Percentiles rank a stretch among this genome's conserved stretches.
Conservation (phyloP, 2,329 filamentous ascomycete genomes). For the Alternaria burnsii region DNA sequence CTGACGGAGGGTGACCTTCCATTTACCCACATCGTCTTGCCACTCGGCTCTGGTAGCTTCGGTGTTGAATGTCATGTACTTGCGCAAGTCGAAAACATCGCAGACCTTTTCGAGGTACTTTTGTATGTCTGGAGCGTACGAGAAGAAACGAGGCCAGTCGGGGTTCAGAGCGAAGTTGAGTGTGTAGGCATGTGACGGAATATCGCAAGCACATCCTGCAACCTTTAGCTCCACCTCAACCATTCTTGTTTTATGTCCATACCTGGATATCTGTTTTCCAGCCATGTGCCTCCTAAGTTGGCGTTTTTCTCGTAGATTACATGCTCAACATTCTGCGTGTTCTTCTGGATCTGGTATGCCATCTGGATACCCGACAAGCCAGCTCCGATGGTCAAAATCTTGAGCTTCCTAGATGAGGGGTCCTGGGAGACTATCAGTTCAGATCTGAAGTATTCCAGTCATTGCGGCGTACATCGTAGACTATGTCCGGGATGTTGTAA, state of each 20-base stretch:
- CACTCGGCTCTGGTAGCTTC: conserved; percentile 59
- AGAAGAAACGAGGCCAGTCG: conserved; percentile 60
- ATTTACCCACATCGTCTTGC: conserved; percentile 59
- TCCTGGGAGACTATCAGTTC: conserved; percentile 10
- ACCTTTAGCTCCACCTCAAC: neutral
- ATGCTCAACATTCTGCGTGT: conserved; percentile 55
- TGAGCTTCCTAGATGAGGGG: conserved; percentile 47
- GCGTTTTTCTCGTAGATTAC: conserved; percentile 60
- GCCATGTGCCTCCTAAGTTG: conserved; percentile 57
- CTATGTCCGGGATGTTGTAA: conserved; percentile 53
- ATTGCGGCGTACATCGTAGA: conserved; percentile 40
- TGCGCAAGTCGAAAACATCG: conserved; percentile 58
- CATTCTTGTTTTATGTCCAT: neutral
- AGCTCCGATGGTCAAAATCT: conserved; percentile 59
- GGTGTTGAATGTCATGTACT: conserved; percentile 63
- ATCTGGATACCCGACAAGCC: conserved; percentile 59
- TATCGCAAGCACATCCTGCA: conserved; percentile 54
- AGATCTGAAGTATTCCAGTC: neutral
- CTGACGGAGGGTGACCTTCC: conserved; percentile 60
- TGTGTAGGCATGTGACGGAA: conserved; percentile 58
- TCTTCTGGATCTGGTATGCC: conserved; percentile 59
- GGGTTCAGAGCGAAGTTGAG: conserved; percentile 57
- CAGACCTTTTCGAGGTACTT: conserved; percentile 60
- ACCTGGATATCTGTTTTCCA: conserved; percentile 54
- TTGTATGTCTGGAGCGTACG: conserved; percentile 58